These are phyloP conservation scores for Haplographium delicatum DNA, from an alignment of 495 filamentous ascomycete genomes.

Conservation along the genomic window DNA sequence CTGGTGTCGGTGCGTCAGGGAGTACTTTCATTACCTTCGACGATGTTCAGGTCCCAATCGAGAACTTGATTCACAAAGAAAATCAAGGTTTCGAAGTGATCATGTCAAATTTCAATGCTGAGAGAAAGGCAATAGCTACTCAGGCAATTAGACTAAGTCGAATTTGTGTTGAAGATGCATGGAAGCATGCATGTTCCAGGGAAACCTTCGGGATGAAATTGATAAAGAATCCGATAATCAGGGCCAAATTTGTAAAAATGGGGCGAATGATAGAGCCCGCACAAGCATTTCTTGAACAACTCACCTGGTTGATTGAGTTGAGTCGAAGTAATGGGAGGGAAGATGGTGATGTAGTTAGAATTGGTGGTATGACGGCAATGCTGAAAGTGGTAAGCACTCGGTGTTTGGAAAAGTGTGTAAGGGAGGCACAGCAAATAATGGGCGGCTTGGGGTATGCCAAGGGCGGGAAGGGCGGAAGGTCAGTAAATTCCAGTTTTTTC, in stretches of 20 bases:
- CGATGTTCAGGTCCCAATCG: slow-evolving; percentile 41
- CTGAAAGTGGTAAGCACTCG: slow-evolving; percentile 25
- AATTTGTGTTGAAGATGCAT: slow-evolving; percentile 44
- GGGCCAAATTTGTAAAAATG: slow-evolving; percentile 44
- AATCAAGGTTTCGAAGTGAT: slow-evolving; percentile 45
- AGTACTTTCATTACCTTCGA: slow-evolving; percentile 45
- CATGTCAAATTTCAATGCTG: slow-evolving; percentile 49
- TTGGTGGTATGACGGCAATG: slow-evolving; percentile 40
- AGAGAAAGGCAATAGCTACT: slow-evolving; percentile 39
- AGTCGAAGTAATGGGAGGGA: slow-evolving; percentile 34
- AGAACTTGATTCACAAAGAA: slow-evolving; percentile 40
- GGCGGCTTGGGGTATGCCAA: slow-evolving; percentile 30
- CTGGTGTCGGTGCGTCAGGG: slow-evolving; percentile 28
- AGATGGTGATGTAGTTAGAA: slow-evolving; percentile 35
- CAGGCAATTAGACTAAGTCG: slow-evolving; percentile 39
- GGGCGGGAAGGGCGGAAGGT: slow-evolving; percentile 30
- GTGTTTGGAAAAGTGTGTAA: slow-evolving; percentile 24
- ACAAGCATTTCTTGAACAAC: slow-evolving; percentile 44
- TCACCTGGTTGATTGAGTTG: slow-evolving; percentile 27
- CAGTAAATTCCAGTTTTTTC: neutral
- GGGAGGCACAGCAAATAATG: slow-evolving; percentile 29
- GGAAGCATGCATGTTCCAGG: slow-evolving; percentile 42
- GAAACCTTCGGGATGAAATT: slow-evolving; percentile 46
- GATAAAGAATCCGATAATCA: slow-evolving; percentile 41
- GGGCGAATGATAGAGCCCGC: slow-evolving; percentile 45